Evolutionary conservation across 2,329 filamentous ascomycete genomes (phyloP), one percentile per base, ranked within the genome.

Genomic region (Talaromyces marneffei): DNA sequence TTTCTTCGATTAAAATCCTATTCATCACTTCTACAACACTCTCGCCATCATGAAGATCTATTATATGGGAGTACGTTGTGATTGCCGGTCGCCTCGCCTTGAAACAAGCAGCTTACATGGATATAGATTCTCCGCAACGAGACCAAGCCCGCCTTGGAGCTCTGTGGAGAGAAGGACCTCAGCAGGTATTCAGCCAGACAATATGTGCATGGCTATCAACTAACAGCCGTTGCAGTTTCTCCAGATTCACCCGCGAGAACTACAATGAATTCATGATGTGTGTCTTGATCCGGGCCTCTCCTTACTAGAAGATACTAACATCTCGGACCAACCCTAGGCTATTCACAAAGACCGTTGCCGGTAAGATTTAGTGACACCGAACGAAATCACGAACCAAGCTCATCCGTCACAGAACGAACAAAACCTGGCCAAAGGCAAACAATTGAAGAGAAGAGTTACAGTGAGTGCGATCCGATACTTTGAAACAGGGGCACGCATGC

Each of bases 321-420:
- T 35, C 14, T 55, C 14, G 10, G 16, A 20, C 12, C 4, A 20
- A 35, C 10, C 33, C 27, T 27, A 62, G 60, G 61, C 81, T 96
- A 70, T 93, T 95, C 79, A 85, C 86, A 75, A 91, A 91, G 77
- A 93, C 89, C 18, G 88, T 97, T 54, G 93, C 93, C 64, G 60
- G 60, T 62, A 52, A 50, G 60, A 29, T 10, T 8, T n/a, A 20
- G 7, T 31, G 6, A 39, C 9, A 16, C 20, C 27, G 10, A 33
- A 6, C 3, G 3, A 9, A 3, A 52, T 12, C 29, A 31, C 8
- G 27, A 31, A 52, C 10, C 46, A 27, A 39, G n/a, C 60, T 62
- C 33, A 62, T 62, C 8, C 7, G 33, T 31, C 12, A 16, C 60
- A 62, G 90, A 95, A 78, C 84, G 90, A 69, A 96, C 91, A 63